Evolutionary conservation across 2,329 filamentous ascomycete genomes (phyloP).

Genomic region (Aspergillus unguis): DNA sequence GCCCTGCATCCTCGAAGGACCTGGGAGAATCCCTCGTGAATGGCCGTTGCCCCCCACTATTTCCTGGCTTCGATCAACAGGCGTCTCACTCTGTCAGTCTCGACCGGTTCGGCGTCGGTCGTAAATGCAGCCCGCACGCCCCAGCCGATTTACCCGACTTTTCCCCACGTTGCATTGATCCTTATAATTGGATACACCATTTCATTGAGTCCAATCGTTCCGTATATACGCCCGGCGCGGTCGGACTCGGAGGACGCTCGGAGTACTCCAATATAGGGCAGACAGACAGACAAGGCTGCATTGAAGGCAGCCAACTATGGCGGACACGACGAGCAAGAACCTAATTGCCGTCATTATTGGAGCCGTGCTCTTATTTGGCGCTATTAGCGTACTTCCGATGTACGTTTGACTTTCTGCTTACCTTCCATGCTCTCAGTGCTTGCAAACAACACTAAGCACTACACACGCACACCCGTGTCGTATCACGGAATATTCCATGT

Average conservation of each 20-base stretch:
- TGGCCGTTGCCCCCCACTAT: constrained; percentile 7
- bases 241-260: neutral
- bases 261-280: neutral
- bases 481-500: constrained; percentile 17
- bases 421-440: neutral
- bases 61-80: neutral
- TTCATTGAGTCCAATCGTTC: constrained; percentile 11
- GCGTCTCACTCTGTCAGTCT: constrained; percentile 6
- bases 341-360: constrained; percentile 31
- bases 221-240: constrained; percentile 6
- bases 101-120: constrained; percentile 6
- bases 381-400: constrained; percentile 31
- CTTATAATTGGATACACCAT: constrained; percentile 14
- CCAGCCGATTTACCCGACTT: constrained; percentile 17
- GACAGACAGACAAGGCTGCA: neutral
- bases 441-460: too few relatives aligned
- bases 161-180: constrained; percentile 4
- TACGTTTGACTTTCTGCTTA: constrained; percentile 18
- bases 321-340: constrained; percentile 20
- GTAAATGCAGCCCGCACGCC: neutral
- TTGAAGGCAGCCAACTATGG: constrained; percentile 15
- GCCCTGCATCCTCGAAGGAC: neutral
- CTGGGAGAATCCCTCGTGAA: constrained; percentile 1
- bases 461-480: constrained; percentile 6
- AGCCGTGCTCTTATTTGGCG: constrained; percentile 26